Evolutionary conservation across 2,329 filamentous ascomycete genomes (phyloP), one percentile per base, ranked within the genome.

Genomic region (Aspergillus vadensis): DNA sequence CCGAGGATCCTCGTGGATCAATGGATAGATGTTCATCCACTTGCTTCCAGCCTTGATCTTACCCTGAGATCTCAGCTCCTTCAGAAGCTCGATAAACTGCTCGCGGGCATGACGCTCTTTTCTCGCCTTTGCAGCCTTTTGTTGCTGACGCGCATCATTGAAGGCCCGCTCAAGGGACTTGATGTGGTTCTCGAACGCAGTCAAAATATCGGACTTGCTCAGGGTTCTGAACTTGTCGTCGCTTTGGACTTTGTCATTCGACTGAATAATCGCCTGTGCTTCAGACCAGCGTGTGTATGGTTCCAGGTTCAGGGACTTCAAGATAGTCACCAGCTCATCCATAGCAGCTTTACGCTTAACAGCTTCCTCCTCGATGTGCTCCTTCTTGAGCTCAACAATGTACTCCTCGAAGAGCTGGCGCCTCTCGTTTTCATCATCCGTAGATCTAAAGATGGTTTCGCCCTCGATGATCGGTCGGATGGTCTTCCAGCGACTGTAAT

Each of bases 401-500:
- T 99, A 99, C 76, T 98, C 95, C 71, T 96, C 91, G 70, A 97
- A 99, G 52, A 99, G 83, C 73, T 92, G 89, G 63, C 91, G 89
- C 59, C 93, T 89, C 80, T 98, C 95, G 60, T 86, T 84, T 69
- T 99, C 95, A 73, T 94, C 86, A 68, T 90, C 90, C 47, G 93
- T 94, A 30, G 92, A 94, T 69, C 92, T 89, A 80, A 98, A 99
- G 61, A 96, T 95, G 51, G 92, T 95, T 81, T 99, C 95, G 53
- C 90, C 90, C 77, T 98, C 92, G 64, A 99, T 92, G 65, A 97
- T 96, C 9, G 92, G 92, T 53, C 91, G 88, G 56, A 94, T 95
- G 15, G 92, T 97, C 84, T 92, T 96, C 95, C 95, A 99, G 63
- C 92, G 90, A 44, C 94, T 97, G 77, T 96, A 97, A 76, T 97